phyloP scores from a whole-genome alignment of 768 basidiomycete genomes.

The Pleurotus giganteus region DNA sequence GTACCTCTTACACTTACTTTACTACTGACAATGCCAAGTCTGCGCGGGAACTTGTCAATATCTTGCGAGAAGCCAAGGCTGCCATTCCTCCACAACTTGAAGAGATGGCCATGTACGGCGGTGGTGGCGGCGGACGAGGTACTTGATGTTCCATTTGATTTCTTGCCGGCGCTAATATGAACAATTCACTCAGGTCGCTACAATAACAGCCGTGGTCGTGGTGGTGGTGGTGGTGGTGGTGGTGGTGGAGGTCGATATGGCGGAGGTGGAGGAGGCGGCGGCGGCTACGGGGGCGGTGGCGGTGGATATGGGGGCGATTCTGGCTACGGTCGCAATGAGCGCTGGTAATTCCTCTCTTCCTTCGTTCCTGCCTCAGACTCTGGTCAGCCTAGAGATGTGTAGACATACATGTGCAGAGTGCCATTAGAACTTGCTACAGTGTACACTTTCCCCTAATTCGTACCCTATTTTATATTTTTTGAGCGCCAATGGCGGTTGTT shows the following conservation, averaged over 20 bases:
- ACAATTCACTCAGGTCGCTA: constrained; percentile 52
- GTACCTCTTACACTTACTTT: constrained; percentile 94
- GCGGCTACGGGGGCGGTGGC: constrained; percentile 41
- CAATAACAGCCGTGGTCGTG: constrained; percentile 45
- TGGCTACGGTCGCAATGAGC: constrained; percentile 41
- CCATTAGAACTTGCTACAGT: background rate
- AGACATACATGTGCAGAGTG: constrained; percentile 1
- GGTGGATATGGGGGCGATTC: constrained; percentile 39
- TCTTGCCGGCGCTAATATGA: background rate
- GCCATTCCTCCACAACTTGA: constrained; percentile 85
- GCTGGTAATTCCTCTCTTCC: constrained; percentile 22
- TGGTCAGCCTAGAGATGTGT: background rate
- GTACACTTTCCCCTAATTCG: background rate
- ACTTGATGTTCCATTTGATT: constrained; percentile 37
- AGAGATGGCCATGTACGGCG: constrained; percentile 88
- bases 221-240: constrained; percentile 40
- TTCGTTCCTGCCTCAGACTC: constrained; percentile 18
- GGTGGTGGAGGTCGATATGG: constrained; percentile 46
- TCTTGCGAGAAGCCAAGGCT: constrained; percentile 86
- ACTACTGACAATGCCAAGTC: constrained; percentile 95
- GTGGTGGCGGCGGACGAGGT: constrained; percentile 69
- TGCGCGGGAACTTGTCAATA: constrained; percentile 86
- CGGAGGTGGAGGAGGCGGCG: constrained; percentile 36
- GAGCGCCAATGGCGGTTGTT: background rate
- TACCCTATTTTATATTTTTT: background rate